These are phyloP conservation scores for Fusarium neocosmosporiellum DNA, from an alignment of 2,329 filamentous ascomycete species.

Conservation along the genomic window DNA sequence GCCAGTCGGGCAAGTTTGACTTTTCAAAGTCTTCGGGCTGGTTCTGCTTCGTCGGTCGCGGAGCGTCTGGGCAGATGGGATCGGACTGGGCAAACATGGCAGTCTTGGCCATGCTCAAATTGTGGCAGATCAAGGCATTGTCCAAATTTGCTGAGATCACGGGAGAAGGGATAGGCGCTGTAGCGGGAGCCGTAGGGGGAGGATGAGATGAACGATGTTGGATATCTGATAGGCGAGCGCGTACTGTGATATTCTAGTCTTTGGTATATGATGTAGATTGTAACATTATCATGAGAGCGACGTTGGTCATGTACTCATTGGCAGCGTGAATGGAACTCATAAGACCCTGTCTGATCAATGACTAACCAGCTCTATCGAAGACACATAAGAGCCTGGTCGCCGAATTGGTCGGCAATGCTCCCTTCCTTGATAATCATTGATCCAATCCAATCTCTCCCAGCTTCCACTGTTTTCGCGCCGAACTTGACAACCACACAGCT, in stretches of 20 bases:
- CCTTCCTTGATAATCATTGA: slow-evolving; percentile 80
- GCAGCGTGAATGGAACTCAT: neutral
- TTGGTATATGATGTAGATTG: neutral
- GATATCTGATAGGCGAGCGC: neutral
- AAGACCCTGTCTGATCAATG: neutral
- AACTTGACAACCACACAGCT: slow-evolving; percentile 94
- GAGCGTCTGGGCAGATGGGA: slow-evolving; percentile 6
- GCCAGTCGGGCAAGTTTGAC: slow-evolving; percentile 1
- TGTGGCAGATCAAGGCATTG: slow-evolving; percentile 7
- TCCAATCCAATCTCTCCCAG: slow-evolving; percentile 82
- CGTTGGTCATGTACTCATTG: neutral
- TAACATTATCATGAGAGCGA: neutral
- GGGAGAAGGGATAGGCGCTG: neutral
- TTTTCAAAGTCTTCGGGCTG: slow-evolving; percentile 1
- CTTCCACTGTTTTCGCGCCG: slow-evolving; percentile 83
- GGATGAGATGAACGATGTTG: neutral
- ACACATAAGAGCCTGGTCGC: slow-evolving; percentile 84
- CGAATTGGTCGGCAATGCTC: slow-evolving; percentile 77
- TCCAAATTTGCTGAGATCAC: neutral
- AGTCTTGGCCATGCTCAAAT: slow-evolving; percentile 9
- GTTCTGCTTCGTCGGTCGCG: slow-evolving; percentile 5
- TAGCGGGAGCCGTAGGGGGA: neutral
- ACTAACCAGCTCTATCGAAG: slow-evolving; percentile 58
- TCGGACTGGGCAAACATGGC: slow-evolving; percentile 3
- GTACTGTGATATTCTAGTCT: neutral